A percentile compares a stretch with the other conserved stretches of the same genome.
Evolutionary conservation across 2,329 filamentous ascomycete genomes (phyloP).

Genomic region (Daldinia sp.): DNA sequence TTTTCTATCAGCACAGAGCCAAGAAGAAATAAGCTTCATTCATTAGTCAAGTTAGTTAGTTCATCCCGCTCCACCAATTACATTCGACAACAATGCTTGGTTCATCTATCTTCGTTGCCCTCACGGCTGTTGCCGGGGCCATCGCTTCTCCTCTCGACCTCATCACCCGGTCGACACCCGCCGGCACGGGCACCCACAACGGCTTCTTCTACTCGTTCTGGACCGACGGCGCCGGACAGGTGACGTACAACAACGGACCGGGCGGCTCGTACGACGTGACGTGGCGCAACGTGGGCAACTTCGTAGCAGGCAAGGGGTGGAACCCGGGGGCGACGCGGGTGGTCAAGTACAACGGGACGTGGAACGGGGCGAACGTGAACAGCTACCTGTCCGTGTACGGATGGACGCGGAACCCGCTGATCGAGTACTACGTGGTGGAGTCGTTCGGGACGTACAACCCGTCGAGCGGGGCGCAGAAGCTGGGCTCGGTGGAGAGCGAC

Average conservation of each 20-base stretch:
- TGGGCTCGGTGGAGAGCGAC: conserved; percentile 50
- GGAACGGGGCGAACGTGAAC: conserved; percentile 54
- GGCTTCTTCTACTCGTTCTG: conserved; percentile 74
- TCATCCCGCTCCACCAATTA: conserved; percentile 20
- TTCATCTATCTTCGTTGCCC: conserved; percentile 47
- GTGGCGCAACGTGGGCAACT: conserved; percentile 64
- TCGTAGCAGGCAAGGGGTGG: conserved; percentile 66
- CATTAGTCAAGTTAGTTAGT: not conserved
- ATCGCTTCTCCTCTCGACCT: conserved; percentile 50
- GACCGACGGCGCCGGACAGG: conserved; percentile 66
- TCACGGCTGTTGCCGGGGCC: conserved; percentile 46
- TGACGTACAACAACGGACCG: conserved; percentile 68
- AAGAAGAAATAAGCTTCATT: conserved; percentile 1
- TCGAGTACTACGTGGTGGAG: conserved; percentile 57
- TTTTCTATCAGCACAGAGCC: conserved; percentile 6
- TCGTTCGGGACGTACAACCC: conserved; percentile 54
- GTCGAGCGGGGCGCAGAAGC: conserved; percentile 48
- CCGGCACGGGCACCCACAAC: conserved; percentile 57
- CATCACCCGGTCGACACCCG: conserved; percentile 45
- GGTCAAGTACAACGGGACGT: conserved; percentile 52
- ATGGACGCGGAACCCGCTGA: conserved; percentile 55
- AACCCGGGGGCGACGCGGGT: conserved; percentile 52
- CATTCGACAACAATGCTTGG: conserved; percentile 46
- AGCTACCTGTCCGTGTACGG: conserved; percentile 60
- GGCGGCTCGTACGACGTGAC: conserved; percentile 63